These are phyloP conservation scores for Parastagonospora avenae DNA, from an alignment of 2,329 filamentous ascomycete species.

Conservation along the genomic window DNA sequence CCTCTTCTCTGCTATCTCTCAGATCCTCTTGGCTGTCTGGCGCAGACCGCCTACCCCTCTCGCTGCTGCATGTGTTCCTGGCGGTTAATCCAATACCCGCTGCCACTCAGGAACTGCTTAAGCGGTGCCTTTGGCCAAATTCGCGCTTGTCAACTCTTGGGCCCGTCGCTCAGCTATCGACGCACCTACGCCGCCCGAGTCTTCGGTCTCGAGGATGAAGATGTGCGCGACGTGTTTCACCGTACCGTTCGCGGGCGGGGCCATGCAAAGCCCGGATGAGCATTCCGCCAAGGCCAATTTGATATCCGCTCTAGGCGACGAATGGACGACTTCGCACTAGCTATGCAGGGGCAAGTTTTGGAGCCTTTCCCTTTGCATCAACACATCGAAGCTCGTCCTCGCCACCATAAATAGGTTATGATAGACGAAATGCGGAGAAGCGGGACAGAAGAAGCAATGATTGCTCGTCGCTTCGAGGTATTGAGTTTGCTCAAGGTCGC, in stretches of 20 bases:
- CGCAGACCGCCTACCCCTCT: slow-evolving; percentile 21
- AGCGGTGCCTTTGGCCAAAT: too few species aligned
- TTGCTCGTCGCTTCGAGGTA: slow-evolving; percentile 8
- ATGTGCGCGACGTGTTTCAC: slow-evolving; percentile 36
- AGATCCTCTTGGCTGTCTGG: slow-evolving; percentile 29
- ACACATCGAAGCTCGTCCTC: slow-evolving; percentile 27
- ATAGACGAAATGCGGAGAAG: slow-evolving; percentile 45
- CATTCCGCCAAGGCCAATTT: slow-evolving; percentile 28
- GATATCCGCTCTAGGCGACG: slow-evolving; percentile 33
- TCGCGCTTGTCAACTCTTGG: too few species aligned
- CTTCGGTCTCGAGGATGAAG: slow-evolving; percentile 25
- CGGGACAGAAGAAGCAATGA: slow-evolving; percentile 23
- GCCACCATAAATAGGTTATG: slow-evolving; percentile 42
- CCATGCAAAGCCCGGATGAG: slow-evolving; percentile 7
- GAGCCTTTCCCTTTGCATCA: slow-evolving; percentile 25
- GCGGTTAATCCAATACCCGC: slow-evolving; percentile 13
- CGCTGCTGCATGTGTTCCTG: slow-evolving; percentile 14
- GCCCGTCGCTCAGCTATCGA: neutral
- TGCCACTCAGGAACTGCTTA: neutral
- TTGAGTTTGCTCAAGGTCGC: neutral
- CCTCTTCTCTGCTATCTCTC: slow-evolving; percentile 13
- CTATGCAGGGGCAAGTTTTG: slow-evolving; percentile 36
- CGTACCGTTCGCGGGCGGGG: slow-evolving; percentile 26
- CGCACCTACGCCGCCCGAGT: slow-evolving; percentile 4
- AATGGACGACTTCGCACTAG: slow-evolving; percentile 24